Evolutionary conservation across 2,329 filamentous ascomycete genomes (phyloP).

Genomic region (Phoma herbarum): DNA sequence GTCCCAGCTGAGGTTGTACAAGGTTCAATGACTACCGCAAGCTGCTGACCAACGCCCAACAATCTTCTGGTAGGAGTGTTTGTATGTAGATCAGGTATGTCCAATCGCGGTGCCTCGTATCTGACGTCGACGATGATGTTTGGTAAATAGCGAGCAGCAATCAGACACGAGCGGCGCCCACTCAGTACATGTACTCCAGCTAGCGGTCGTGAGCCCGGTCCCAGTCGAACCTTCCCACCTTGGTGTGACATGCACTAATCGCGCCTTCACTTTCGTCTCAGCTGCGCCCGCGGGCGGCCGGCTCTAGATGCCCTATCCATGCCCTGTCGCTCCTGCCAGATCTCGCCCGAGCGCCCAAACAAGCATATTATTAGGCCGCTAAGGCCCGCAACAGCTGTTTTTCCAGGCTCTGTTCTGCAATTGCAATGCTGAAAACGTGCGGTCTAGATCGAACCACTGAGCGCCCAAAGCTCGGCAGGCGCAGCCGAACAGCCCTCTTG

Average conservation of each 20-base stretch:
- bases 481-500: slow-evolving; percentile 13
- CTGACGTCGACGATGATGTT: slow-evolving; percentile 4
- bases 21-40: background rate
- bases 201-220: slow-evolving; percentile 14
- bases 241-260: slow-evolving; percentile 23
- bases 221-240: slow-evolving; percentile 23
- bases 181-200: slow-evolving; percentile 20
- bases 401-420: background rate
- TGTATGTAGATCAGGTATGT: slow-evolving; percentile 4
- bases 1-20: slow-evolving; percentile 9
- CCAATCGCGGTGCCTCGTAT: slow-evolving; percentile 1
- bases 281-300: slow-evolving; percentile 15
- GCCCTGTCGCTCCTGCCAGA: slow-evolving; percentile 13
- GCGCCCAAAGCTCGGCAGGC: slow-evolving; percentile 19
- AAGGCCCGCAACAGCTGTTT: background rate
- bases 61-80: slow-evolving; percentile 1
- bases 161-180: slow-evolving; percentile 14
- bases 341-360: slow-evolving; percentile 6
- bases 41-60: slow-evolving; percentile 5
- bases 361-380: slow-evolving; percentile 11
- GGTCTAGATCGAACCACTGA: slow-evolving; percentile 11
- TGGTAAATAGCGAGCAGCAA: slow-evolving; percentile 3
- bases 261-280: slow-evolving; percentile 18
- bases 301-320: slow-evolving; percentile 17
- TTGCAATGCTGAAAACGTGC: slow-evolving; percentile 12